Percentiles rank a stretch among this genome's conserved stretches.
These are phyloP conservation scores for Sphaceloma murrayae DNA, from an alignment of 2,329 filamentous ascomycete genomes.

Conservation along the genomic window DNA sequence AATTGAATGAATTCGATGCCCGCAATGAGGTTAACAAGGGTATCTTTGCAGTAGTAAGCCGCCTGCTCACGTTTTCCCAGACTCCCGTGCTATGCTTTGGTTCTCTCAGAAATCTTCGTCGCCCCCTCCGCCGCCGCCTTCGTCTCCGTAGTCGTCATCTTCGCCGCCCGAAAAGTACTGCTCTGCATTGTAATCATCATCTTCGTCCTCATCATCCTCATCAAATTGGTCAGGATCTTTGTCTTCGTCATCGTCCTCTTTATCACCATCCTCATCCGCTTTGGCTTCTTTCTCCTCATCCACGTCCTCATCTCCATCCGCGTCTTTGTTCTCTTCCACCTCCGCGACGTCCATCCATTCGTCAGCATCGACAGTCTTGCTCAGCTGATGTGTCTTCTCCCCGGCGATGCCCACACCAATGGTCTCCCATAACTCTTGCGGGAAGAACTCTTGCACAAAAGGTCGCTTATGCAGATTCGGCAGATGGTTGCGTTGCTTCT, in stretches of 20 bases:
- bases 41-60: no score
- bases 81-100: no score
- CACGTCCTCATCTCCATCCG: constrained; percentile 32
- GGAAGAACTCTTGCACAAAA: constrained; percentile 49
- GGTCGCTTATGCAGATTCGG: constrained; percentile 46
- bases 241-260: constrained; percentile 47
- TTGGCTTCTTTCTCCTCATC: constrained; percentile 30
- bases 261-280: constrained; percentile 38
- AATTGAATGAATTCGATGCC: no score
- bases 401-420: constrained; percentile 32
- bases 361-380: constrained; percentile 15
- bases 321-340: constrained; percentile 33
- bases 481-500: constrained; percentile 46
- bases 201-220: constrained; percentile 46
- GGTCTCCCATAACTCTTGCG: constrained; percentile 47
- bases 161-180: constrained; percentile 55
- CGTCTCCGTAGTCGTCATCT: constrained; percentile 44
- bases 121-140: constrained; percentile 43
- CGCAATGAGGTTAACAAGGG: no score
- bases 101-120: constrained; percentile 28
- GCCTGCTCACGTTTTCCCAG: not conserved
- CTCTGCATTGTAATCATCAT: constrained; percentile 55
- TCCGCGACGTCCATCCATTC: constrained; percentile 24
- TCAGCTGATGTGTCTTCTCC: constrained; percentile 12
- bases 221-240: constrained; percentile 53